Conservation (phyloP, 73 alveolate genomes). For the Breviolum minutum region DNA sequence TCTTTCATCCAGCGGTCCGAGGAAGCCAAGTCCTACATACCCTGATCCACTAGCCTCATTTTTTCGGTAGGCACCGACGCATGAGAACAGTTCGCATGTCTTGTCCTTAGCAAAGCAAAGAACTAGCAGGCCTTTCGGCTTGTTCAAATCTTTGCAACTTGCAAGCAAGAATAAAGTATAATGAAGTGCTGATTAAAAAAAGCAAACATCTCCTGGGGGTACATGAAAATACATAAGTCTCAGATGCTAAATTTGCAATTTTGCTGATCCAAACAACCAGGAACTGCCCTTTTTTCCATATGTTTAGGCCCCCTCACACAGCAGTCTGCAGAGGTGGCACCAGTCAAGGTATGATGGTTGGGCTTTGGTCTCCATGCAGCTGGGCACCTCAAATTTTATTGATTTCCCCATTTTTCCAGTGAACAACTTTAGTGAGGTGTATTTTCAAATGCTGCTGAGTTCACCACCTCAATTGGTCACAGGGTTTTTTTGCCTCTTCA, state of each 20-base stretch:
- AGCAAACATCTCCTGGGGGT: no score
- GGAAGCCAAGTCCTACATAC: no score
- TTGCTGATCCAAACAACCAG: no score
- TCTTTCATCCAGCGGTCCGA: no score
- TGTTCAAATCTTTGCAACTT: not conserved
- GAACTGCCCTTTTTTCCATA: no score
- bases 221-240: no score
- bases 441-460: not conserved
- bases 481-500: not conserved
- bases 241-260: no score
- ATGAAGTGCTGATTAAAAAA: no score
- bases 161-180: no score
- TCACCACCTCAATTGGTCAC: not conserved
- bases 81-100: conserved; percentile 52
- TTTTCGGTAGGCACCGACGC: conserved; percentile 58
- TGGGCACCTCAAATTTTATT: conserved; percentile 10
- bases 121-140: not conserved
- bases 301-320: not conserved
- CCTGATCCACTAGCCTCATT: conserved; percentile 13
- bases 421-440: no score
- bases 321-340: conserved; percentile 38
- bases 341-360: conserved; percentile 74
- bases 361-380: conserved; percentile 68
- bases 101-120: conserved; percentile 22
- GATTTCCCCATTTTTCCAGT: no score